Evolutionary conservation across 2,329 filamentous ascomycete species (phyloP).

Genomic region (Rutstroemia sp.): DNA sequence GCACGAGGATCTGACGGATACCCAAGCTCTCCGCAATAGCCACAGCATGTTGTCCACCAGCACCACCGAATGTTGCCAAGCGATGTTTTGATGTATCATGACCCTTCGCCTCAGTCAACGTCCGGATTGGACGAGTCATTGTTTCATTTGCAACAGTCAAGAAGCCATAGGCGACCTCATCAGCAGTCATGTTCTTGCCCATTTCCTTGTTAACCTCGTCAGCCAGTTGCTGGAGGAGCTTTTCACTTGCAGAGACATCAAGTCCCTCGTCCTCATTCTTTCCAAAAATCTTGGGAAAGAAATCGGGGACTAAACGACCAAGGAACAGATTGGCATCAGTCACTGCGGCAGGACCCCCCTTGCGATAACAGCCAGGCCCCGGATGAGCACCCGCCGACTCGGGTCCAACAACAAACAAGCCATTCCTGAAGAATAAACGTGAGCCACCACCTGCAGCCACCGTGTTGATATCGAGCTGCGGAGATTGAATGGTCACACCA

Average conservation of each 20-base stretch:
- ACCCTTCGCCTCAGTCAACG: conserved; percentile 84
- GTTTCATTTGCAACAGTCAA: conserved; percentile 85
- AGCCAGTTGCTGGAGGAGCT: conserved; percentile 67
- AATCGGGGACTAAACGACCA: conserved; percentile 76
- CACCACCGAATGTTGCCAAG: conserved; percentile 88
- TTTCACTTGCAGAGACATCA: conserved; percentile 67
- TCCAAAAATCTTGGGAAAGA: conserved; percentile 94
- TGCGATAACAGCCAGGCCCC: conserved; percentile 83
- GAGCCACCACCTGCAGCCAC: conserved; percentile 36
- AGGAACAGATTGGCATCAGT: conserved; percentile 87
- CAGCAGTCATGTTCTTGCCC: conserved; percentile 62
- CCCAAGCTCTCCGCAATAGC: conserved; percentile 80
- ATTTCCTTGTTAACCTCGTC: conserved; percentile 72
- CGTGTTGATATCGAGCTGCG: conserved; percentile 76
- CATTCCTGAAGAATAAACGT: conserved; percentile 59
- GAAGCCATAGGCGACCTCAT: conserved; percentile 86
- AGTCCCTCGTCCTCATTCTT: conserved; percentile 77
- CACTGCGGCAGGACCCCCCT: conserved; percentile 80
- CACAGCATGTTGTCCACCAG: conserved; percentile 87
- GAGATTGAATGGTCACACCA: conserved; percentile 70
- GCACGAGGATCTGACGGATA: conserved; percentile 77
- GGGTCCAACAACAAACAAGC: conserved; percentile 63
- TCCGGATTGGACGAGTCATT: conserved; percentile 85
- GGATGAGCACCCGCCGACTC: conserved; percentile 63
- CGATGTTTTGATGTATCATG: conserved; percentile 86